phyloP scores from a whole-genome alignment of 2,329 filamentous ascomycete genomes.

The Drechslerella stenobrocha region DNA sequence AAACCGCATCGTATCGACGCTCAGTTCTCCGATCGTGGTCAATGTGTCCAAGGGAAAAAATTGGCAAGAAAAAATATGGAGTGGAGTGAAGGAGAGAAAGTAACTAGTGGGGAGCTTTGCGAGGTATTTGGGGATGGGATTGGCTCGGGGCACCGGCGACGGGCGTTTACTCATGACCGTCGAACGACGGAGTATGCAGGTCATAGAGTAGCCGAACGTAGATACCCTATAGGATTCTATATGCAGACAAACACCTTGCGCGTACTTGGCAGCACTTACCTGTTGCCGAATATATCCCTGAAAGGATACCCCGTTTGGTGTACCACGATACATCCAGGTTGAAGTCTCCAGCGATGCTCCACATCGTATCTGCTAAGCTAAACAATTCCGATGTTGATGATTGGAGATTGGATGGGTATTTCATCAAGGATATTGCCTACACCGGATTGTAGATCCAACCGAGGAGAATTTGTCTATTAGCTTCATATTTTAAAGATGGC shows the following conservation, averaged over 20 bases:
- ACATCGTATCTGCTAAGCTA: slow-evolving; percentile 85
- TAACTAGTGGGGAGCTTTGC: slow-evolving; percentile 10
- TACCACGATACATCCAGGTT: slow-evolving; percentile 90
- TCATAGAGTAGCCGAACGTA: slow-evolving; percentile 45
- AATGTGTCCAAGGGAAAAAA: background rate
- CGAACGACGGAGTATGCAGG: slow-evolving; percentile 22
- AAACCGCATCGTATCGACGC: background rate
- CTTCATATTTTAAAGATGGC: slow-evolving; percentile 1
- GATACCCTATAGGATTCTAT: slow-evolving; percentile 14
- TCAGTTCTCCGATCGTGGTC: background rate
- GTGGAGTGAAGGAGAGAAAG: background rate
- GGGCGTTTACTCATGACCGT: slow-evolving; percentile 20
- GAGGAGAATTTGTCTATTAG: slow-evolving; percentile 12
- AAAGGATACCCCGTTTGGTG: slow-evolving; percentile 67
- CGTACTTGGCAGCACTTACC: slow-evolving; percentile 49
- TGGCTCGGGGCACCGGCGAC: slow-evolving; percentile 34
- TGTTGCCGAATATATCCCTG: slow-evolving; percentile 70
- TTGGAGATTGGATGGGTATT: slow-evolving; percentile 75
- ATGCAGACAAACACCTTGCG: slow-evolving; percentile 2
- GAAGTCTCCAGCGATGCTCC: slow-evolving; percentile 79
- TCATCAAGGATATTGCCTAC: slow-evolving; percentile 86
- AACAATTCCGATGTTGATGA: slow-evolving; percentile 77
- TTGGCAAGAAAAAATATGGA: slow-evolving; percentile 5
- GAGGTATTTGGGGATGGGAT: slow-evolving; percentile 19
- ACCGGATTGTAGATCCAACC: slow-evolving; percentile 35